Percentiles rank a stretch among this genome's conserved stretches.
These are phyloP conservation scores for Thuidium tamariscinum DNA, from an alignment of 225 moss, liverwort and hornwort species.

Conservation along the genomic window DNA sequence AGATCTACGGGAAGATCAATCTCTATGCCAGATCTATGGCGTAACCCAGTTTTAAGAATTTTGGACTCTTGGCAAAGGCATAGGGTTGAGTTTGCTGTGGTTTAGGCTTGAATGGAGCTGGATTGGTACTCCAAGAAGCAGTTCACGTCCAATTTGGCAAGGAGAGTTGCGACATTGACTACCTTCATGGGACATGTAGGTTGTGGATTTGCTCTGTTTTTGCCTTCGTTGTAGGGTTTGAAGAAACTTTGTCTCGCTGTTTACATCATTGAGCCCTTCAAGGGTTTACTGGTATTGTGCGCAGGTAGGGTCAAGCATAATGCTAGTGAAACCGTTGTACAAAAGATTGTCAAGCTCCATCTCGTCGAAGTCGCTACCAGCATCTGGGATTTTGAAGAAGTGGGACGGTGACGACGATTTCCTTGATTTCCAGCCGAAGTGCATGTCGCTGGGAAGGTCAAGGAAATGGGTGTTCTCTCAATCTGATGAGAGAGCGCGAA, in stretches of 20 bases:
- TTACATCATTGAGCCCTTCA: not conserved
- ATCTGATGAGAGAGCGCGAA: slow-evolving; percentile 7
- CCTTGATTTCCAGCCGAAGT: slow-evolving; percentile 2
- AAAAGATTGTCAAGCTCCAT: slow-evolving; percentile 34
- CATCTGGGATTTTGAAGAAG: slow-evolving; percentile 3
- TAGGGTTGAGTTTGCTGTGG: not conserved
- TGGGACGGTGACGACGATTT: slow-evolving; percentile 12
- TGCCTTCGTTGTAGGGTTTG: no score
- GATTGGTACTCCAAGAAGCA: slow-evolving; percentile 45
- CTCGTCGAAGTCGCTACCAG: slow-evolving; percentile 27
- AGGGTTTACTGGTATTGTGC: not conserved
- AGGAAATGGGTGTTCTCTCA: slow-evolving; percentile 29
- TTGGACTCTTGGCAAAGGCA: not conserved
- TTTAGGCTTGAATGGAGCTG: slow-evolving; percentile 21
- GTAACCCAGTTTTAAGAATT: not conserved
- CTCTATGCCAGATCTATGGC: not conserved
- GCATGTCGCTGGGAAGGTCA: slow-evolving; percentile 27
- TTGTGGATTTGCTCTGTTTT: not conserved
- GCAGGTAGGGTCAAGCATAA: slow-evolving; percentile 36
- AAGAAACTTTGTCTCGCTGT: not conserved
- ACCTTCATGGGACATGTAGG: slow-evolving; percentile 33
- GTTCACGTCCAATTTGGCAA: slow-evolving; percentile 31
- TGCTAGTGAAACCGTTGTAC: slow-evolving; percentile 43
- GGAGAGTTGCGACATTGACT: slow-evolving; percentile 23
- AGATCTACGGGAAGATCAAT: not conserved